Base-by-base conservation (phyloP, 2,329 filamentous ascomycete species). In the Aspergillus ruber region DNA sequence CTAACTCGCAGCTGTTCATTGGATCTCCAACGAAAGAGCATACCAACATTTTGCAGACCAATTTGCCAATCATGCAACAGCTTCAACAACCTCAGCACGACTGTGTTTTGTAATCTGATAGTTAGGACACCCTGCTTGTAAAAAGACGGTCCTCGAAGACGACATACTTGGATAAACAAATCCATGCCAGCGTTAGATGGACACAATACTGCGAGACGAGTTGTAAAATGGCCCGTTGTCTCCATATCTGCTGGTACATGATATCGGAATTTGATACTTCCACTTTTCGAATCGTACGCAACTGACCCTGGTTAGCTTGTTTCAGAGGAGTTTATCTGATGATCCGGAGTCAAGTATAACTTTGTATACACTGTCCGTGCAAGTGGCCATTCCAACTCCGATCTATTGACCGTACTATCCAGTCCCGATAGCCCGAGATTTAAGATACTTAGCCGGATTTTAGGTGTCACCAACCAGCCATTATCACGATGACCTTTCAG, bases 391-490 rank as follows among this genome's bases (percentile, higher is more conserved):
- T 33, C 29, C 9, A n/a, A 10, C 29, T 33, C 29, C 13, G 29
- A 10, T n/a, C 29, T 33, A 33, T 33, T 33, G 9, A 33, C 9
- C 4, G 29, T 33, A 33, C 12, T 8, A 9, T 33, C 29, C 29
- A 33, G 13, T 10, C 4, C 29, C 4, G 29, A 33, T 6, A 33
- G 29, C 6, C 36, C 36, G 17, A 39, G 18, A 6, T 61, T 60
- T 23, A 76, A 56, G 0, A 67, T 58, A 1, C 72, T 66, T 61
- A 65, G 71, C 4, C 74, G 66, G 1, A 77, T 70, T 25, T 61
- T 62, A 0, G 74, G 72, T 0, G 74, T 78, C 39, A 67, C 62
- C 49, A 75, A 70, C 73, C 72, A 78, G 13, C 57, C 70, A 45
- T 78, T 78, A 0, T 71, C 49, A 10, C 4, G 9, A 0, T 62